Percentiles rank a stretch among this genome's conserved stretches.
phyloP scores from a whole-genome alignment of 441 rosid genomes.

The Gossypium lobatum region DNA sequence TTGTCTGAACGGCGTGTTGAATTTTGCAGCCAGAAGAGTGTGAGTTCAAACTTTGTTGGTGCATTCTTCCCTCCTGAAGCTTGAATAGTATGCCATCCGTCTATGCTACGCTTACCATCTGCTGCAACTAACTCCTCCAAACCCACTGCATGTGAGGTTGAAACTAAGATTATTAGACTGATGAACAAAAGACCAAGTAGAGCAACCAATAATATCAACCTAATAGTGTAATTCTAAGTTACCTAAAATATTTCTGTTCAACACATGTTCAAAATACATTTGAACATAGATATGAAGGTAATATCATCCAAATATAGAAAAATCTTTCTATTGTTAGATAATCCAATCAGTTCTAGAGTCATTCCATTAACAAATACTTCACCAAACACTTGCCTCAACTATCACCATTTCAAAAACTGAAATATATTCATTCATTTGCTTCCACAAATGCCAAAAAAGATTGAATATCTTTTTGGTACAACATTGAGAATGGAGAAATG shows the following conservation, averaged over 20 bases:
- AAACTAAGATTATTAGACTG: neutral
- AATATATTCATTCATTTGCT: neutral
- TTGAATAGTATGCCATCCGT: conserved; percentile 88
- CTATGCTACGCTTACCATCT: conserved; percentile 38
- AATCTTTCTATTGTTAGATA: neutral
- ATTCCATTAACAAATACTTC: neutral
- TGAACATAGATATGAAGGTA: neutral
- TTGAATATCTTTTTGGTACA: neutral
- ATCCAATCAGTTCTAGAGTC: neutral
- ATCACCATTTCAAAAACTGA: neutral
- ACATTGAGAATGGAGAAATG: neutral
- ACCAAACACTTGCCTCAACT: neutral
- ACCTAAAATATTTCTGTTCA: neutral
- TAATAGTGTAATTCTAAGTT: too few relatives aligned
- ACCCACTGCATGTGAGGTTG: conserved; percentile 29
- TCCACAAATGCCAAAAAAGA: neutral
- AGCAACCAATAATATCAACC: neutral
- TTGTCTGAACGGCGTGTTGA: conserved; percentile 12
- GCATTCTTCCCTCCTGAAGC: conserved; percentile 79
- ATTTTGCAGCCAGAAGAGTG: conserved; percentile 43
- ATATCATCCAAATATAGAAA: neutral
- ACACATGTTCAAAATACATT: neutral
- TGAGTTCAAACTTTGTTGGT: conserved; percentile 50
- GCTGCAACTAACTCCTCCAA: conserved; percentile 46
- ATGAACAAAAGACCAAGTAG: neutral